Evolutionary conservation across 2,329 filamentous ascomycete genomes (phyloP), one percentile per base, ranked within the genome.

Genomic region (Blastomyces parvus): DNA sequence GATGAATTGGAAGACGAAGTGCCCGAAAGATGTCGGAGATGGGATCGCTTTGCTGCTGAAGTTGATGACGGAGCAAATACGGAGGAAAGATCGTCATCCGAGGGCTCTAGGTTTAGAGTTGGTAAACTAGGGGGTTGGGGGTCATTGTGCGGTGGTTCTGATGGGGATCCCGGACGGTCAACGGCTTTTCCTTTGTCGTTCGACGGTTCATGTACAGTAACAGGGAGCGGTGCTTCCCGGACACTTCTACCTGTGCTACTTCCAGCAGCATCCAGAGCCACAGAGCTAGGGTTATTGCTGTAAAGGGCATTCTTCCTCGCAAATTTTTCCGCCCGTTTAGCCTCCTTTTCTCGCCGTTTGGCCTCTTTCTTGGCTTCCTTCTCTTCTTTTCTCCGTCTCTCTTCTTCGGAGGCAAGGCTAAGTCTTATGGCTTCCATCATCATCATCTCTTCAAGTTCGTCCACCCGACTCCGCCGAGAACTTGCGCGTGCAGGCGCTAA

Each of bases 391-490:
- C 84, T 88, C 68, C 91, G 89, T n/a, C 93, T 84, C 52, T 97
- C 93, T 70, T 97, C 93, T 73, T 99, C 94, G 0, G 90, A 88
- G 0, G 89, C 91, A n/a, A 99, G 80, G 58, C 91, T 96, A 38
- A 96, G 76, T 48, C 94, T 83, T 58, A 99, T 95, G 0, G 94
- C 94, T 74, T 99, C 94, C 82, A 94, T 91, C 81, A 97, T 91
- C 94, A 99, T 99, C 80, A 99, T 89, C 59, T 96, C 93, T 73
- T 99, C 94, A 0, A 97, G 82, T 69, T 97, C 92, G 27, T 95
- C 90, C 72, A 95, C 85, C 38, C 90, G 83, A 63, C 76, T 83
- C 65, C 85, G 79, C 64, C 86, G 78, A 44, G 83, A 83, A 68
- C 81, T 83, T 8, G 82, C 74, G n/a, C 78, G 76, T 19, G 78